These are phyloP conservation scores for Leccinum pachyderme DNA, from an alignment of 1,284 basidiomycete species.

Conservation along the genomic window DNA sequence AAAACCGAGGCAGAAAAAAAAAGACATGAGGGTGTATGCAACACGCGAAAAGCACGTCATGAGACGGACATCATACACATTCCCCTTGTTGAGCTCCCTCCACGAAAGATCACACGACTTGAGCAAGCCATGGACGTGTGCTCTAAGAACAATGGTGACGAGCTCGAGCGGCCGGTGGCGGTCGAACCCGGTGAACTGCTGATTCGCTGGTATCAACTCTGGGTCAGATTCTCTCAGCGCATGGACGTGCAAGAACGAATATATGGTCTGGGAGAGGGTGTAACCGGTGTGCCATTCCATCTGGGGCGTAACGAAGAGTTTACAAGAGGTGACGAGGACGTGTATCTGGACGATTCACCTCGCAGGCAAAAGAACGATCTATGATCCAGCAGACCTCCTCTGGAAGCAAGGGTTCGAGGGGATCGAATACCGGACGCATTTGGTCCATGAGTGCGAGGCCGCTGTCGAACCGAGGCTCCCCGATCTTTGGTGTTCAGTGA, in stretches of 20 bases:
- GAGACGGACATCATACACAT: conserved; percentile 71
- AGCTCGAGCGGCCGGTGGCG: conserved; percentile 52
- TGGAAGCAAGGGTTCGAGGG: conserved; percentile 59
- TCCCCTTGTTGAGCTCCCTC: conserved; percentile 73
- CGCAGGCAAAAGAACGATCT: conserved; percentile 76
- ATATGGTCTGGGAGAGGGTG: conserved; percentile 83
- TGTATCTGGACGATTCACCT: conserved; percentile 52
- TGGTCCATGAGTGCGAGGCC: conserved; percentile 60
- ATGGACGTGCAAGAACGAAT: conserved; percentile 80
- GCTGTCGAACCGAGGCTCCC: conserved; percentile 86
- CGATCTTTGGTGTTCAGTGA: conserved; percentile 56
- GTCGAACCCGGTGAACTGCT: conserved; percentile 19
- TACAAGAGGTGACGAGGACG: neutral
- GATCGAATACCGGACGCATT: conserved; percentile 57
- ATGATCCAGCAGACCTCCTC: conserved; percentile 86
- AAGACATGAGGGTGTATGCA: conserved; percentile 13
- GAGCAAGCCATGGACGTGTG: conserved; percentile 69
- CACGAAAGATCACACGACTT: conserved; percentile 85
- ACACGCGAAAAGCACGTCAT: conserved; percentile 9
- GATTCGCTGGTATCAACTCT: conserved; percentile 44
- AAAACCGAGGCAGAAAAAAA: conserved; percentile 9
- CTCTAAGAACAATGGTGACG: conserved; percentile 67
- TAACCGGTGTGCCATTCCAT: conserved; percentile 87
- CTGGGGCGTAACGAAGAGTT: conserved; percentile 39
- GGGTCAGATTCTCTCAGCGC: conserved; percentile 59